Conservation (phyloP, 1,139 yeast genomes). For the Diutina sp. region DNA sequence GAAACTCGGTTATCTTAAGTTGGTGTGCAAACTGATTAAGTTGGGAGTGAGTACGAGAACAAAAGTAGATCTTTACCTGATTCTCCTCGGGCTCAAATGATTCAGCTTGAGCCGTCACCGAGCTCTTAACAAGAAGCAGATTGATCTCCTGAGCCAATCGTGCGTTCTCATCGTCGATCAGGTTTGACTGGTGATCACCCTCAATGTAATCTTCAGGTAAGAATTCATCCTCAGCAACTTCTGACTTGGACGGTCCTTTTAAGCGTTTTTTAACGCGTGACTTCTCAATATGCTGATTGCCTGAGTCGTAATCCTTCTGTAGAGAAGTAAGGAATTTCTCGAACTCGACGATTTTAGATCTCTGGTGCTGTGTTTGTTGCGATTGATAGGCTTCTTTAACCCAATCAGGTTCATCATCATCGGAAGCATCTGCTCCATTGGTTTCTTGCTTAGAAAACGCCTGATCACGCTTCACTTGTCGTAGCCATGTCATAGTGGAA, state of each 20-base stretch:
- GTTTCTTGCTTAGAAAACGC: conserved; percentile 23
- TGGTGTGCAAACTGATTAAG: conserved; percentile 73
- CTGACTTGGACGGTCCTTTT: conserved; percentile 3
- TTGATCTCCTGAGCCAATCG: conserved; percentile 33
- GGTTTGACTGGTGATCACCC: conserved; percentile 10
- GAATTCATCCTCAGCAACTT: conserved; percentile 13
- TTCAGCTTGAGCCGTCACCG: neutral
- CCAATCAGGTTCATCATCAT: conserved; percentile 52
- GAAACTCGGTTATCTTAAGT: conserved; percentile 47
- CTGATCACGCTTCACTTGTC: conserved; percentile 38
- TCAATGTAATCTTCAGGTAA: conserved; percentile 30
- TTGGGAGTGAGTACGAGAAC: conserved; percentile 91
- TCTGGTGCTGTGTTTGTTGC: conserved; percentile 16
- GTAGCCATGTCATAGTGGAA: conserved; percentile 75
- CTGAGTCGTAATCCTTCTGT: conserved; percentile 23
- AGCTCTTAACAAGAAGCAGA: conserved; percentile 14
- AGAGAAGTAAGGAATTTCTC: neutral
- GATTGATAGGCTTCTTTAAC: conserved; percentile 32
- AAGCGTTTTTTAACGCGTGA: conserved; percentile 7
- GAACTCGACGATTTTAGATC: conserved; percentile 5
- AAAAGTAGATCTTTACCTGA: conserved; percentile 35
- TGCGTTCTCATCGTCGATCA: conserved; percentile 9
- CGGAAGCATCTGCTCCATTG: conserved; percentile 9
- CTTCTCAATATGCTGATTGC: conserved; percentile 16
- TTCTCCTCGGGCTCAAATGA: neutral